Percentiles rank a stretch among this genome's conserved stretches.
Evolutionary conservation across 1,284 basidiomycete genomes (phyloP).

Genomic region (Ganoderma sinense): DNA sequence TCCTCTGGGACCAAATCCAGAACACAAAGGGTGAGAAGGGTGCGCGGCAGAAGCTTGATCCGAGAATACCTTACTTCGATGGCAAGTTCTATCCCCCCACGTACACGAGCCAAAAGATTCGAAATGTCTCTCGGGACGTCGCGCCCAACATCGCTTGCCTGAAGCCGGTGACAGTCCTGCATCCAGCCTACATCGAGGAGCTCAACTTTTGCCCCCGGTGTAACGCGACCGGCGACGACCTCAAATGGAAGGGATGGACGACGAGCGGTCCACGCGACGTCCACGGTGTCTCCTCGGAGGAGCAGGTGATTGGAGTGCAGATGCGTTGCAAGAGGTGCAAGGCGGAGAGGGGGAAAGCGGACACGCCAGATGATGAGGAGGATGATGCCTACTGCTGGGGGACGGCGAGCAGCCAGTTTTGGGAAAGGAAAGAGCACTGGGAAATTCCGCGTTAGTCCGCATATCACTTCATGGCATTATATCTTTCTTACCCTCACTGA

Average conservation of each 20-base stretch:
- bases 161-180: constrained; percentile 24
- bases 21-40: background rate
- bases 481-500: background rate
- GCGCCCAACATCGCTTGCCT: constrained; percentile 22
- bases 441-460: background rate
- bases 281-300: constrained; percentile 21
- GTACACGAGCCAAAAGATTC: background rate
- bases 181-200: constrained; percentile 11
- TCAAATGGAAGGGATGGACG: constrained; percentile 20
- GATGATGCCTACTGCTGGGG: constrained; percentile 7
- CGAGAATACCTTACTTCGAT: background rate
- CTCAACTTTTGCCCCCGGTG: constrained; percentile 24
- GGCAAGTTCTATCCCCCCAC: background rate
- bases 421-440: constrained; percentile 5
- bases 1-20: background rate
- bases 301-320: constrained; percentile 26
- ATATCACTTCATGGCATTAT: background rate
- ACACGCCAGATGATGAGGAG: background rate
- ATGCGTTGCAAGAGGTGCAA: constrained; percentile 26
- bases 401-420: background rate
- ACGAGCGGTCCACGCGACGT: constrained; percentile 25
- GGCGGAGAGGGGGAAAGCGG: background rate
- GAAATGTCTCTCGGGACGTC: background rate
- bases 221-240: background rate
- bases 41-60: background rate